Evolutionary conservation across 2,329 filamentous ascomycete genomes (phyloP).

Genomic region (Clonostachys chloroleuca): DNA sequence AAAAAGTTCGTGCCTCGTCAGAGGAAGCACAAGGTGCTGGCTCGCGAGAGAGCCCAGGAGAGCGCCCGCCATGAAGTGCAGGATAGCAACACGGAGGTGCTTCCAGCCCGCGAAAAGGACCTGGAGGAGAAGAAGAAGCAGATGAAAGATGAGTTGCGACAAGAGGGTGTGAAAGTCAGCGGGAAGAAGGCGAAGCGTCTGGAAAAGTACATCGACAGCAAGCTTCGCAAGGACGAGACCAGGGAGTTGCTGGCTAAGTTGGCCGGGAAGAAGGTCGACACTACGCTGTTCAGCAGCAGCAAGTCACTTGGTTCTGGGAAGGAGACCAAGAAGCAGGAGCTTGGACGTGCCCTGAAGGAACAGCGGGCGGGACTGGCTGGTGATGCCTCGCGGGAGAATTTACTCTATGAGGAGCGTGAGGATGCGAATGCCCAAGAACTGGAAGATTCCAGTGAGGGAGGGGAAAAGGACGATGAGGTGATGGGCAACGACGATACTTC

Average conservation of each 20-base stretch:
- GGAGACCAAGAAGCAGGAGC: conserved; percentile 67
- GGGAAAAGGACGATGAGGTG: conserved; percentile 18
- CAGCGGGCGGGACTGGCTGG: conserved; percentile 57
- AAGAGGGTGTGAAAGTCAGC: conserved; percentile 50
- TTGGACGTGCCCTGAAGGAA: conserved; percentile 61
- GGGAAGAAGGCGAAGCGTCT: conserved; percentile 63
- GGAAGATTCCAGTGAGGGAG: conserved; percentile 15
- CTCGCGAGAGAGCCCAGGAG: conserved; percentile 50
- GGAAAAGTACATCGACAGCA: conserved; percentile 76
- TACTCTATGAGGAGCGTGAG: conserved; percentile 44
- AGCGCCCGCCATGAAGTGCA: conserved; percentile 29
- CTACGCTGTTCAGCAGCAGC: conserved; percentile 73
- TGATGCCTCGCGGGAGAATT: conserved; percentile 42
- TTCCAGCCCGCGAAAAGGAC: conserved; percentile 36
- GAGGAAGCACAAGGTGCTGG: conserved; percentile 65
- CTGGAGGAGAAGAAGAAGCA: conserved; percentile 42
- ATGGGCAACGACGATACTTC: conserved; percentile 1
- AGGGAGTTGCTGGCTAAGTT: conserved; percentile 79
- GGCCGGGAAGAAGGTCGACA: conserved; percentile 75
- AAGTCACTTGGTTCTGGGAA: conserved; percentile 68
- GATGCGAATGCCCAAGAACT: conserved; percentile 4
- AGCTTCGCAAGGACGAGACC: conserved; percentile 92
- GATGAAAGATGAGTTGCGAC: conserved; percentile 35
- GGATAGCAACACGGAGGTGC: conserved; percentile 53
- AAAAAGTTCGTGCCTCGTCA: conserved; percentile 57